phyloP scores from a whole-genome alignment of 352 stramenopile genomes.

The Pythium rishiriense region DNA sequence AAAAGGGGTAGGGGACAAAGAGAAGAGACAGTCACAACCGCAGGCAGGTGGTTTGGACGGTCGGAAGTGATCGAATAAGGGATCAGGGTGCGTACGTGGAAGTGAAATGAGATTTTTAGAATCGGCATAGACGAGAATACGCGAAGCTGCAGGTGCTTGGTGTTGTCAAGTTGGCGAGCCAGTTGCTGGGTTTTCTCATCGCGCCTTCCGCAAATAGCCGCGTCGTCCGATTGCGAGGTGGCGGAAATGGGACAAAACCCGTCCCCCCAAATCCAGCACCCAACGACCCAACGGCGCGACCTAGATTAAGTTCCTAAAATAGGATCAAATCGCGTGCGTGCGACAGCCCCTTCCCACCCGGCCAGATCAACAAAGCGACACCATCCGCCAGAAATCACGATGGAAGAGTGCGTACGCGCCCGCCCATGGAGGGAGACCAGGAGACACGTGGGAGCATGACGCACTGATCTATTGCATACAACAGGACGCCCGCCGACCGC shows the following conservation, averaged over 20 bases:
- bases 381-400: background rate
- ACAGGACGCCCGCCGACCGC: conserved; percentile 14
- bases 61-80: background rate
- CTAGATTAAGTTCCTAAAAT: background rate
- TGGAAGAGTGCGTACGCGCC: conserved; percentile 13
- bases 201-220: background rate
- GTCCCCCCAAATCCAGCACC: conserved; percentile 1
- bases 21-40: conserved; percentile 4
- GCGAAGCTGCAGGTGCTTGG: background rate
- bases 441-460: background rate
- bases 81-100: background rate
- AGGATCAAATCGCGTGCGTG: background rate
- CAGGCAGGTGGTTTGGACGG: background rate
- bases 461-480: background rate
- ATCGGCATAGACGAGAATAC: background rate
- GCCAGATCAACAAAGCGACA: background rate
- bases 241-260: background rate
- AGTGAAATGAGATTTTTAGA: too few relatives aligned
- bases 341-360: background rate
- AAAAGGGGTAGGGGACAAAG: background rate
- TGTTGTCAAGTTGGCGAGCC: conserved; percentile 17
- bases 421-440: background rate
- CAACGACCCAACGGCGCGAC: background rate
- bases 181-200: conserved; percentile 5
- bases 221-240: conserved; percentile 11